These are phyloP conservation scores for Senna tora DNA, from an alignment of 306 rosid genomes.

Conservation along the genomic window DNA sequence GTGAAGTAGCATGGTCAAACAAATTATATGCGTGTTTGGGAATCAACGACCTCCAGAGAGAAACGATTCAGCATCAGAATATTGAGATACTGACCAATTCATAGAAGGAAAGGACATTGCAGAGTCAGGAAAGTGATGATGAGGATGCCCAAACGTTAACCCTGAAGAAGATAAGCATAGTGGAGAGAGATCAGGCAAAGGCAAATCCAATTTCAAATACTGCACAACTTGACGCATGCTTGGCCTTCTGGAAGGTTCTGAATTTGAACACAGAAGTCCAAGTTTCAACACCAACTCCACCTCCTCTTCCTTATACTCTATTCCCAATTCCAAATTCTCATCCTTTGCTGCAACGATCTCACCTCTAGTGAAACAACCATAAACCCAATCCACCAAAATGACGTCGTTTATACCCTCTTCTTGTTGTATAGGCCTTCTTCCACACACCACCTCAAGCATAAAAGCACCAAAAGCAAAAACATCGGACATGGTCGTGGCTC, in stretches of 20 bases:
- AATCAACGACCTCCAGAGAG: conserved; percentile 56
- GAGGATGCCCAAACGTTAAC: neutral
- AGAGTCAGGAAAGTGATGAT: conserved; percentile 27
- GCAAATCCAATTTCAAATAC: neutral
- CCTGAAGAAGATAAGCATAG: neutral
- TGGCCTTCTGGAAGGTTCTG: neutral
- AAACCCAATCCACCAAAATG: conserved; percentile 61
- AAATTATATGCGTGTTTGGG: too few relatives aligned
- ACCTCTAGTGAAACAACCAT: conserved; percentile 46
- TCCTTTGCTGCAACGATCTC: conserved; percentile 53
- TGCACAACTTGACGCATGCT: conserved; percentile 18
- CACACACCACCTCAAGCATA: conserved; percentile 67
- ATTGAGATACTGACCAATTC: conserved; percentile 28
- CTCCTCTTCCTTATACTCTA: neutral
- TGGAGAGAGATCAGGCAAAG: neutral
- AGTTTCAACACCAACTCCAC: conserved; percentile 13
- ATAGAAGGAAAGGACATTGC: conserved; percentile 43
- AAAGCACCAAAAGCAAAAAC: conserved; percentile 73
- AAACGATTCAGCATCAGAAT: conserved; percentile 46
- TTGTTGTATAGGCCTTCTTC: conserved; percentile 63
- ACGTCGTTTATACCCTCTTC: conserved; percentile 30
- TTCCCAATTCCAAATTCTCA: neutral
- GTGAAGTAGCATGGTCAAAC: too few relatives aligned
- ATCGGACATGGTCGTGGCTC: conserved; percentile 59
- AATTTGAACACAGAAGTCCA: neutral